Evolutionary conservation across 345 rosid genomes (phyloP), one percentile per base, ranked within the genome.

Genomic region (Psidium friedrichsthalianum): DNA sequence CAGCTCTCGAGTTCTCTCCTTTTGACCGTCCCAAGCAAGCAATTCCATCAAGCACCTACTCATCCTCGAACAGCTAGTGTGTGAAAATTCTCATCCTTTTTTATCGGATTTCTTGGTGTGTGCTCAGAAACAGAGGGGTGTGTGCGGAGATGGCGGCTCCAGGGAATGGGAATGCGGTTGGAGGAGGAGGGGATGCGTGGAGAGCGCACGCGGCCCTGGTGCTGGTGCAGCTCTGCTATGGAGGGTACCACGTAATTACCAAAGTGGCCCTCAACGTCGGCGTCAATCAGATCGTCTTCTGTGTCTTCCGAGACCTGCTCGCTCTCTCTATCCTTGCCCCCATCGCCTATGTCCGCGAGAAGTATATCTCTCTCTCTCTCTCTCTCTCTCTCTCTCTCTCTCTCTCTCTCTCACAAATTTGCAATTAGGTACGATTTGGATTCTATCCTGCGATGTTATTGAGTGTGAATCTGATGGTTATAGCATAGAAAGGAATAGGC

Each of bases 231-330:
- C 91, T 97, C 53, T 85, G 94, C 89, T 86, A 90, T 82, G 99
- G 99, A 52, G 98, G 99, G 25, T 96, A 97, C 89, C 99, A 97
- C 87, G 99, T 97, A 25, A 94, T 97, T 82, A 96, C 99, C 80
- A 97, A 96, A 92, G 94, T 96, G 25, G 99, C 99, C 84, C 98
- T 97, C 84, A 95, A 96, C 82, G 96, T 91, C 88, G 99, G 99
- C 29, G 92, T 97, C 90, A 96, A 95, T 89, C 98, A 96, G 94
- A 93, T 97, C 81, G 99, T 97, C 80, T 97, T 97, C 90, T 97
- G 99, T 83, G 96, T 97, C 86, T 92, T 88, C 83, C 97, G 99
- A 82, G 99, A 97, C 91, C 96, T 97, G 87, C 90, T 97, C 81
- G 99, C 98, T 54, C 95, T 96, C 87, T 87, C 94, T 40, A 92